Evolutionary conservation across 805 yeast species (phyloP).

Genomic region (Hanseniaspora valbyensis): DNA sequence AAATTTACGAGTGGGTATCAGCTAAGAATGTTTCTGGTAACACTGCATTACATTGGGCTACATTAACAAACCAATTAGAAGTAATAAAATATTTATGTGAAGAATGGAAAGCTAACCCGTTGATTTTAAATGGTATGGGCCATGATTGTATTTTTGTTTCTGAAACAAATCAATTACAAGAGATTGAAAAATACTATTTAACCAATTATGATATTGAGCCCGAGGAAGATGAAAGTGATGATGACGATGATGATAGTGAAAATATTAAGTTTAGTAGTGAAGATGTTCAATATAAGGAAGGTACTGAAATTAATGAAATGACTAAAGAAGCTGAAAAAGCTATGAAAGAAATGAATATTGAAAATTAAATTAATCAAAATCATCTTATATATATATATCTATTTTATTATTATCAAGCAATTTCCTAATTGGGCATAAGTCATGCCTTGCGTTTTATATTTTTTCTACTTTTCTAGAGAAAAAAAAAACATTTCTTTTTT

Average conservation of each 20-base stretch:
- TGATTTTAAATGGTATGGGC: slow-evolving; percentile 56
- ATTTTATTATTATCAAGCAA: neutral
- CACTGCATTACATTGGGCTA: slow-evolving; percentile 95
- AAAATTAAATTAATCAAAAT: slow-evolving; percentile 14
- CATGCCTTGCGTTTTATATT: too few relatives aligned
- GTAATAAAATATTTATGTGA: slow-evolving; percentile 63
- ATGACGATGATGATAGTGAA: slow-evolving; percentile 25
- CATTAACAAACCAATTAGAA: slow-evolving; percentile 71
- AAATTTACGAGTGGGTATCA: slow-evolving; percentile 39
- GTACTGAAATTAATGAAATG: slow-evolving; percentile 41
- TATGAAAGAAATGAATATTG: slow-evolving; percentile 26
- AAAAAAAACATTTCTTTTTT: neutral
- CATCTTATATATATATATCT: neutral
- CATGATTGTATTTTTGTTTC: slow-evolving; percentile 88
- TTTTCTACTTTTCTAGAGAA: neutral
- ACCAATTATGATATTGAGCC: slow-evolving; percentile 60
- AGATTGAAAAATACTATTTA: slow-evolving; percentile 67
- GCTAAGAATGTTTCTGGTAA: slow-evolving; percentile 70
- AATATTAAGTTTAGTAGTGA: slow-evolving; percentile 19
- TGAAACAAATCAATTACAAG: slow-evolving; percentile 62
- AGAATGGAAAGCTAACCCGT: slow-evolving; percentile 68
- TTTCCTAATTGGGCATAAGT: neutral
- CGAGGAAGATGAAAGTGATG: slow-evolving; percentile 31
- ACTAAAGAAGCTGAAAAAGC: slow-evolving; percentile 39
- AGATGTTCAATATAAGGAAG: slow-evolving; percentile 35